phyloP scores from a whole-genome alignment of 116 monocot species.

The Posidonia oceanica region DNA sequence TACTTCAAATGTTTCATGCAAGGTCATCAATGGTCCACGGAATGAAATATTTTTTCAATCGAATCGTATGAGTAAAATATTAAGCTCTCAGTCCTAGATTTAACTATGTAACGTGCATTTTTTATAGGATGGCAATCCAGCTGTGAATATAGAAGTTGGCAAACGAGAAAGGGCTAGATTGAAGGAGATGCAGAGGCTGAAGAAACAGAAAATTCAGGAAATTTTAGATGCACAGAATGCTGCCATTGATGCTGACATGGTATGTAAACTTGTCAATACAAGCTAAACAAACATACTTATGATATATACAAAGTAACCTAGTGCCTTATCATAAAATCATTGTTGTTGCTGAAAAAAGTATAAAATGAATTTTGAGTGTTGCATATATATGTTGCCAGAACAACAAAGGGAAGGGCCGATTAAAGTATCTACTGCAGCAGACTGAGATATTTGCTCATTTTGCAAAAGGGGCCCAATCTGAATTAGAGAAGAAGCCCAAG shows the following conservation, averaged over 20 bases:
- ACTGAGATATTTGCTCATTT: slow-evolving; percentile 99
- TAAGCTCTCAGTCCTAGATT: background rate
- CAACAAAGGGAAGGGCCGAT: slow-evolving; percentile 85
- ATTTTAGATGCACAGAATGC: slow-evolving; percentile 86
- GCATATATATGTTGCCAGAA: slow-evolving; percentile 28
- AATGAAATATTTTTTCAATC: background rate
- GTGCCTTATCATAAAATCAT: no score
- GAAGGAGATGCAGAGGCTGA: slow-evolving; percentile 74
- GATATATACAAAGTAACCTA: background rate
- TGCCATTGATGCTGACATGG: slow-evolving; percentile 94
- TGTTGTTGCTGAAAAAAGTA: no score
- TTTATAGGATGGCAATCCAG: slow-evolving; percentile 30
- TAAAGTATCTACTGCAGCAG: slow-evolving; percentile 91
- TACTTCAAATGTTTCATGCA: no score
- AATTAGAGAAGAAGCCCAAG: slow-evolving; percentile 53
- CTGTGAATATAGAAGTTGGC: slow-evolving; percentile 31
- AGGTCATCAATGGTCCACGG: no score
- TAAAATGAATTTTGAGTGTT: no score
- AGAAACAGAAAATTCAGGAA: slow-evolving; percentile 88
- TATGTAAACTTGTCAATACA: slow-evolving; percentile 6
- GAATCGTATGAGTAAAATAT: background rate
- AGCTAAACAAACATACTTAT: background rate
- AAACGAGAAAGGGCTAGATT: slow-evolving; percentile 74
- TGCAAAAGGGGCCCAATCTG: slow-evolving; percentile 83
- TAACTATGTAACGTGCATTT: slow-evolving; percentile 4